Base-by-base conservation (phyloP, 192 early-diverging fungal species). In the Backusella parvicylindrica region DNA sequence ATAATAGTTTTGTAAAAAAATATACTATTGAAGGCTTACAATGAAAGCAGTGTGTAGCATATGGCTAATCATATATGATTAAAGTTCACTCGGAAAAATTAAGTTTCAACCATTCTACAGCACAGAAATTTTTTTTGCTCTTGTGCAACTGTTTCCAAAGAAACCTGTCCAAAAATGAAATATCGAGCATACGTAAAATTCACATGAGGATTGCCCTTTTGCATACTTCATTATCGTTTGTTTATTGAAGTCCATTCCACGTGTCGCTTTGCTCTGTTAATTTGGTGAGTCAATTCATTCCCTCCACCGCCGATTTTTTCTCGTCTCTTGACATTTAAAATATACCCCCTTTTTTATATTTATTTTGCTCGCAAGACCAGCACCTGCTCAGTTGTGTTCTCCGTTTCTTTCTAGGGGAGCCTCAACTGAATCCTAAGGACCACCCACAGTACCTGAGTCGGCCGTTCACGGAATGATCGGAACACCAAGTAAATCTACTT, bases 401-500 rank as follows among this genome's bases (percentile, higher is more conserved):
- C 33, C 12, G 66, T 18, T 37, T 68, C 36, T 38, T 60, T 60
- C 53, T 60, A 60, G 53, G 53, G 53, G 53, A 60, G 66, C 38
- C 32, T 12, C 32, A 67, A 3, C 32, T 37, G 26, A 68, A 38
- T 21, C 33, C n/a, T 36, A 37, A 35, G 21, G 32, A 23, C 32
- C 21, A 23, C 33, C 33, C 32, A 21, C 33, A 37, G 66, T 37
- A n/a, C 37, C n/a, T 41, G 23, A 38, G 63, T 65, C 72, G 72
- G 72, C 72, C 49, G 43, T 73, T 73, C 72, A 73, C 72, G 72
- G 72, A 73, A 73, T 43, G 32, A 64, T 73, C 72, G 72, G 72
- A 43, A 35, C 56, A 30, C 60, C 21, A 65, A 73, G 50, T 43
- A 43, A 31, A 43, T 70, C 35, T 50, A 35, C 31, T 72, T 30